A percentile compares a stretch with the other conserved stretches of the same genome.
Conservation (phyloP, 2,329 filamentous ascomycete species). For the Epichloe gansuensis region DNA sequence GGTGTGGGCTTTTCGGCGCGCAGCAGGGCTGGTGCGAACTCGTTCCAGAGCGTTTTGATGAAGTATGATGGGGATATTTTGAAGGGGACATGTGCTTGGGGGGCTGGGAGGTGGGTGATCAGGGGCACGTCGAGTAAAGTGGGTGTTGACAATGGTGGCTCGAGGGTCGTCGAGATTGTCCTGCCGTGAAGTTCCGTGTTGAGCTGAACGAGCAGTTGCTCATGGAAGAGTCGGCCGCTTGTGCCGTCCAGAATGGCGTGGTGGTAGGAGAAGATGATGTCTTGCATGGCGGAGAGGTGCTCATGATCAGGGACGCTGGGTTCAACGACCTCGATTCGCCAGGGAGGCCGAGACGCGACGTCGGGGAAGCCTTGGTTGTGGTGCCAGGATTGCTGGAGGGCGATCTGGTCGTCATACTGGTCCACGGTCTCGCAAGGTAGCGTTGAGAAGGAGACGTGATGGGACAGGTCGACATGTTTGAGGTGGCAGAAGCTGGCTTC, state of each 20-base stretch:
- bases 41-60: conserved; percentile 25
- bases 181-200: conserved; percentile 11
- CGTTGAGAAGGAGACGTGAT: conserved; percentile 27
- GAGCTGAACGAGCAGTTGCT: conserved; percentile 30
- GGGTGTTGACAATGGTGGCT: conserved; percentile 19
- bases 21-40: conserved; percentile 27
- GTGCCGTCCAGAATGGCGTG: conserved; percentile 41
- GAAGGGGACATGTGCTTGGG: conserved; percentile 28
- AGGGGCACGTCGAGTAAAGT: conserved; percentile 7
- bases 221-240: conserved; percentile 36
- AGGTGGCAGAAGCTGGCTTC: conserved; percentile 31
- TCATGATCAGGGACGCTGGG: conserved; percentile 6
- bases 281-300: conserved; percentile 13
- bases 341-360: conserved; percentile 28
- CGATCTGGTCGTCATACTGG: conserved; percentile 19
- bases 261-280: conserved; percentile 37
- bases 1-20: conserved; percentile 12
- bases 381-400: conserved; percentile 22
- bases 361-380: conserved; percentile 30
- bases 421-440: conserved; percentile 11
- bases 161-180: neutral
- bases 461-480: conserved; percentile 27
- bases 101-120: conserved; percentile 18
- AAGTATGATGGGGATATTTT: conserved; percentile 28
- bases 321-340: conserved; percentile 31